Conservation (phyloP, 371 early-diverging fungal genomes). For the Rhizopus microsporus region DNA sequence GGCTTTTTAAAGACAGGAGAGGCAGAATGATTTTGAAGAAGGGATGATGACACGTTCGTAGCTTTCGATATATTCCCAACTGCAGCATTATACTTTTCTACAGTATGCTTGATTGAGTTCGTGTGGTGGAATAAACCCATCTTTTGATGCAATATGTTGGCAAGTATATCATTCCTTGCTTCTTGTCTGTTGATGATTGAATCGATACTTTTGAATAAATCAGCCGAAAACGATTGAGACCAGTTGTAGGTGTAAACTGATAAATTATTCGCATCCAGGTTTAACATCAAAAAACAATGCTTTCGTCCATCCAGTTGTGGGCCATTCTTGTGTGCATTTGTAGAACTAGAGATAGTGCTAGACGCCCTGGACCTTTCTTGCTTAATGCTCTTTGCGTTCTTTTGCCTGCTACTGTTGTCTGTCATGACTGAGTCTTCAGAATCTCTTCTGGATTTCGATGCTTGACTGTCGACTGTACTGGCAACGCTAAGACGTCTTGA, state of each 20-base stretch:
- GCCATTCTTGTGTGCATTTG: conserved; percentile 2
- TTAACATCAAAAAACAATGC: conserved; percentile 66
- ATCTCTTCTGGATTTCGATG: conserved; percentile 32
- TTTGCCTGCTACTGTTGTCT: conserved; percentile 13
- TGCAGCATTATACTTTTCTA: conserved; percentile 16
- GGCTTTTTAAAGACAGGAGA: conserved; percentile 27
- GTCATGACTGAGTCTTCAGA: conserved; percentile 32
- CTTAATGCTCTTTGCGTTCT: background rate
- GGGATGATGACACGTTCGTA: conserved; percentile 10
- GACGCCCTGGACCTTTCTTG: conserved; percentile 36
- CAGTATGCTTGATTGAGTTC: conserved; percentile 22
- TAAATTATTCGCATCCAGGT: conserved; percentile 57
- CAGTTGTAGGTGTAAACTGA: conserved; percentile 76
- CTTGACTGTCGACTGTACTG: conserved; percentile 42
- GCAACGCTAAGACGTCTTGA: conserved; percentile 47
- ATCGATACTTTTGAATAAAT: conserved; percentile 52
- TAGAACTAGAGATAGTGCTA: conserved; percentile 29
- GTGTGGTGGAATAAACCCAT: conserved; percentile 73
- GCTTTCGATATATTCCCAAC: conserved; percentile 4
- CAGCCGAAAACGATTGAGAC: conserved; percentile 56
- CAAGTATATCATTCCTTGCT: conserved; percentile 54
- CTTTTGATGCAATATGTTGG: conserved; percentile 69
- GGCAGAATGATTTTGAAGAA: conserved; percentile 25
- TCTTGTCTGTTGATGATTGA: conserved; percentile 49
- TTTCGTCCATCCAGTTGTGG: conserved; percentile 36